Percentiles rank a stretch among this genome's conserved stretches.
phyloP scores from a whole-genome alignment of 805 yeast genomes.

The Ogataea dorogensis region DNA sequence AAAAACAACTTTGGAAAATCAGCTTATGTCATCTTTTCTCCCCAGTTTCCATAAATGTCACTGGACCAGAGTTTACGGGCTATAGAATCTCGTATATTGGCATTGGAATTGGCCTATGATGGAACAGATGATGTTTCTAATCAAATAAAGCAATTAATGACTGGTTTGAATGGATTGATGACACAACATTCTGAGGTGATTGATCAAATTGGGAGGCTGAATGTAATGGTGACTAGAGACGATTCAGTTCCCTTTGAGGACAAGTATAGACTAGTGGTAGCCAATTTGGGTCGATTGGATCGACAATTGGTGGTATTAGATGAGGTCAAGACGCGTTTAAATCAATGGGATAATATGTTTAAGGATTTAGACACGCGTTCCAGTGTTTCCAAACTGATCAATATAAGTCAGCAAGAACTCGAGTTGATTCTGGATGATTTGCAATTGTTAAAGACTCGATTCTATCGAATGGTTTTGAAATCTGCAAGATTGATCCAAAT shows the following conservation, averaged over 20 bases:
- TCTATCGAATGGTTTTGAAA: conserved; percentile 17
- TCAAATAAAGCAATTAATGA: conserved; percentile 8
- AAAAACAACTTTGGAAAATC: conserved; percentile 2
- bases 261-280: conserved; percentile 13
- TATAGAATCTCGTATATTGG: conserved; percentile 14
- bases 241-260: conserved; percentile 12
- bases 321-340: conserved; percentile 10
- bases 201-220: conserved; percentile 7
- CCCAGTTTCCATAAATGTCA: conserved; percentile 7
- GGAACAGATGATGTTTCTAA: conserved; percentile 7
- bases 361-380: conserved; percentile 11
- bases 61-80: conserved; percentile 7
- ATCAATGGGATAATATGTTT: conserved; percentile 10
- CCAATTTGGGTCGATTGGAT: conserved; percentile 13
- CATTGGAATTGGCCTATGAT: conserved; percentile 15
- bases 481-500: conserved; percentile 19
- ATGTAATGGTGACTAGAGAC: not conserved
- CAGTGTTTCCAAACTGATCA: conserved; percentile 8
- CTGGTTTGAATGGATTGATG: conserved; percentile 6
- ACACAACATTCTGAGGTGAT: conserved; percentile 9
- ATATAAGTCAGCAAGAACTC: conserved; percentile 4
- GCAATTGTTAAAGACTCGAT: conserved; percentile 5
- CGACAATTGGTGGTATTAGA: conserved; percentile 11
- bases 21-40: conserved; percentile 8
- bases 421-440: conserved; percentile 12